Evolutionary conservation across 768 basidiomycete genomes (phyloP), one percentile per base, ranked within the genome.

Genomic region (Russula sp.): DNA sequence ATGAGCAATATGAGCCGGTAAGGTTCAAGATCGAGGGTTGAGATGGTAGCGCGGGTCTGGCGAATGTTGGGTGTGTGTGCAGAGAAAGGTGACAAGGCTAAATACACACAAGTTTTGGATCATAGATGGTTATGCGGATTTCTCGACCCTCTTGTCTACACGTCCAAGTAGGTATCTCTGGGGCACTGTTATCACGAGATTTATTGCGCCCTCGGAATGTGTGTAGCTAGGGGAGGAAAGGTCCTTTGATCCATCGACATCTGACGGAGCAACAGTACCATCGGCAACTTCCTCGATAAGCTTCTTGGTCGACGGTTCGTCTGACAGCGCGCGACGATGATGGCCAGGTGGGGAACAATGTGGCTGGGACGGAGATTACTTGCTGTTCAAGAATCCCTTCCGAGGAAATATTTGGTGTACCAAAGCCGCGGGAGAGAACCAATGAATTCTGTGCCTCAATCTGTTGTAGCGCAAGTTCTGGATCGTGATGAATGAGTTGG

Each of bases 381-480:
- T 88, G 83, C 14, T 84, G 79, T 32, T 71, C 69, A 2, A 86
- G 80, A 68, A 78, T 81, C n/a, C 90, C 90, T 72, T 92, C 92
- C 57, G 84, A 84, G 3, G 80, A 74, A 57, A 93, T 89, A 72
- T 92, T 93, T 6, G 90, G 90, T 0, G 82, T 87, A 22, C 80
- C 80, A 63, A 92, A 83, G 53, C 82, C 78, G 31, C 88, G 82
- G 1, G 89, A 89, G 48, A 91, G 79, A 0, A 76, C 66, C n/a
- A 89, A 70, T 4, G 77, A 69, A 8, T 81, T 79, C 64, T 87
- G 85, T 0, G 79, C 77, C 74, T 89, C 87, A 50, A 88, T 81
- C 9, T 82, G 83, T 68, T 87, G 86, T 4, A 90, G 71, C 0
- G 84, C 83, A 10, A 89, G 79, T 73, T 91, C 88, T 91, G 66